Base-by-base conservation (phyloP, 192 early-diverging fungal species). In the Phlyctochytrium arcticum region DNA sequence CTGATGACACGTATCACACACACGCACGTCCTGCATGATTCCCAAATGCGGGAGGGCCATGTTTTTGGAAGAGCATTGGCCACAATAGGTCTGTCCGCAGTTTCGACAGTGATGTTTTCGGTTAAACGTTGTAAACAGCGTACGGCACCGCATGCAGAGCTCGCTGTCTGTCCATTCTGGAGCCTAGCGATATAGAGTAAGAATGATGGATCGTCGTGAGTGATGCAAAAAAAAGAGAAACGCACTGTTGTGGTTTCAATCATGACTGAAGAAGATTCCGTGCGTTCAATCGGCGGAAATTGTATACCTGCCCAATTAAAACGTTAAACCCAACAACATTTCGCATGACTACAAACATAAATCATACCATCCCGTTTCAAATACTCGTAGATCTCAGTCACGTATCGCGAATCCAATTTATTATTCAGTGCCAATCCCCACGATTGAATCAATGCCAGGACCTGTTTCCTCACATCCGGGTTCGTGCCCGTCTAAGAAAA, bases 21-120 rank as follows among this genome's bases (percentile, higher is more conserved):
- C 97, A 44, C 97, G 89, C 15, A 98, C 97, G 24, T 88, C 81
- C 23, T 94, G 86, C 24, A 85, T 89, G 33, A 96, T 88, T 33
- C 92, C 97, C 49, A 95, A 76, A 47, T 90, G 85, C 15, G 93
- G 90, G 49, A 99, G 75, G 4, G 93, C 69, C 47, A 90, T 76
- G 5, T 68, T 88, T 75, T 95, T 97, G 35, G 91, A 88, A 7
- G 94, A 98, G 72, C 97, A 99, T 50, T 90, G 80, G 21, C 90
- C 83, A 76, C 95, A 98, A 64, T 90, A 98, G 19, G 92, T 94
- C 34, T 88, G 76, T 15, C 97, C 97, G 71, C 97, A 99, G 65
- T 95, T 90, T 70, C 97, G 89, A 66, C 97, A 99, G 75, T 99
- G 97, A 72, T 99, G 97, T 48, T 98, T 97, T 58, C 97, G 85